Evolutionary conservation across 2,329 filamentous ascomycete species (phyloP).

Genomic region (Aspergillus alliaceus): DNA sequence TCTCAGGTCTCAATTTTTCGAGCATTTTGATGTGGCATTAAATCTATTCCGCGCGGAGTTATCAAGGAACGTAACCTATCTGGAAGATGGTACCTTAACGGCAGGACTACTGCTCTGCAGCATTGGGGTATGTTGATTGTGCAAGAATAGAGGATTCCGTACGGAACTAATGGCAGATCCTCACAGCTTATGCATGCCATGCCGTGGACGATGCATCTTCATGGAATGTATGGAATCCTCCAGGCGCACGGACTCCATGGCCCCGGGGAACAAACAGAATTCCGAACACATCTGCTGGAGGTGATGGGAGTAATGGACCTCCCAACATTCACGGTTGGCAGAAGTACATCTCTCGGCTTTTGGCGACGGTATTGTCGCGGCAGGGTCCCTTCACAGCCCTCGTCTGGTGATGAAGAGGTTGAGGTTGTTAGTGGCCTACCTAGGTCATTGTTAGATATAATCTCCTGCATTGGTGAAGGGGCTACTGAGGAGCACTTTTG

Average conservation of each 20-base stretch:
- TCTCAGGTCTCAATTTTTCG: slow-evolving; percentile 21
- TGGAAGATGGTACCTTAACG: slow-evolving; percentile 29
- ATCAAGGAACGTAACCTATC: slow-evolving; percentile 14
- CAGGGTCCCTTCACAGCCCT: background rate
- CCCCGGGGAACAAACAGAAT: slow-evolving; percentile 4
- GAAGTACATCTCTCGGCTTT: slow-evolving; percentile 26
- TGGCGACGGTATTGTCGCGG: slow-evolving; percentile 28
- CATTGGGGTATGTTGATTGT: slow-evolving; percentile 26
- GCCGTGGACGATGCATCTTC: slow-evolving; percentile 33
- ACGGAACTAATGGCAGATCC: background rate
- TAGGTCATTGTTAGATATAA: slow-evolving; percentile 27
- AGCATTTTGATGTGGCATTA: slow-evolving; percentile 29
- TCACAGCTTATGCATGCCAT: slow-evolving; percentile 28
- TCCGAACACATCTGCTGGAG: slow-evolving; percentile 28
- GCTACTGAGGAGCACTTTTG: slow-evolving; percentile 28
- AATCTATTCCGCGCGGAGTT: slow-evolving; percentile 29
- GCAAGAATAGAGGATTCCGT: too few species aligned
- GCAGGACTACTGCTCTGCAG: slow-evolving; percentile 32
- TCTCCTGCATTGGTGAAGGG: slow-evolving; percentile 23
- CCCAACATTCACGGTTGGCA: slow-evolving; percentile 25
- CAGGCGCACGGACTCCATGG: slow-evolving; percentile 16
- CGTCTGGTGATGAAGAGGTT: slow-evolving; percentile 3
- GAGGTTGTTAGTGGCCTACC: slow-evolving; percentile 32
- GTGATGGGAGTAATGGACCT: slow-evolving; percentile 36
- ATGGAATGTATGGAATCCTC: slow-evolving; percentile 33